A percentile compares a stretch with the other conserved stretches of the same genome.
Conservation (phyloP, 768 basidiomycete genomes). For the Panaeolus cyanescens region DNA sequence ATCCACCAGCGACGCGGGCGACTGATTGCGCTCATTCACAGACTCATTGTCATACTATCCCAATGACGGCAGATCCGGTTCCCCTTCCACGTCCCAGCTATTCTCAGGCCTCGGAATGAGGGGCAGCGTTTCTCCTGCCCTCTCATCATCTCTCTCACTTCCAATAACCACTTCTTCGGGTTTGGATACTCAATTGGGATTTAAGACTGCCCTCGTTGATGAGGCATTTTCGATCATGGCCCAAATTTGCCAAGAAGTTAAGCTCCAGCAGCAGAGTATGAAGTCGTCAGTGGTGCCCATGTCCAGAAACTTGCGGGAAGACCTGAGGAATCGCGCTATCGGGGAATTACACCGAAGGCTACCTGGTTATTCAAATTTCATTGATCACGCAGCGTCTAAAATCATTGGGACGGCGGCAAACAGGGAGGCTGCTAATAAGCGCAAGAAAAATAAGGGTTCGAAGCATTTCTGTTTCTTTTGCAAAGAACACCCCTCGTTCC, state of each 20-base stretch:
- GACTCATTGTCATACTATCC: not conserved
- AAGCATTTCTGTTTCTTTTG: not conserved
- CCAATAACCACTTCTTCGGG: not conserved
- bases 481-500: not conserved
- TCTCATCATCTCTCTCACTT: not conserved
- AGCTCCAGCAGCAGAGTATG: not conserved
- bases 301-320: not conserved
- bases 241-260: not conserved
- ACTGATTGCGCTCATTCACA: not conserved
- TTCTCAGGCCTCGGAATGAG: not conserved
- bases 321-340: not conserved
- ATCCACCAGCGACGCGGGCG: not conserved
- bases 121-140: not conserved
- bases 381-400: not conserved
- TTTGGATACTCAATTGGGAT: too few relatives aligned
- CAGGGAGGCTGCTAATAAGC: not conserved
- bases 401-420: not conserved
- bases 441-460: not conserved
- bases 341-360: not conserved
- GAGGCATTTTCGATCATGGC: too few relatives aligned
- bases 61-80: not conserved
- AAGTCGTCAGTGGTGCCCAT: too few relatives aligned
- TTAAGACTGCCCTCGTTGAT: too few relatives aligned
- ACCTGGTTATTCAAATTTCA: not conserved
- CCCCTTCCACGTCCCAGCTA: not conserved